Evolutionary conservation across 2,329 filamentous ascomycete genomes (phyloP), one percentile per base, ranked within the genome.

Genomic region (Piedraia hortae): DNA sequence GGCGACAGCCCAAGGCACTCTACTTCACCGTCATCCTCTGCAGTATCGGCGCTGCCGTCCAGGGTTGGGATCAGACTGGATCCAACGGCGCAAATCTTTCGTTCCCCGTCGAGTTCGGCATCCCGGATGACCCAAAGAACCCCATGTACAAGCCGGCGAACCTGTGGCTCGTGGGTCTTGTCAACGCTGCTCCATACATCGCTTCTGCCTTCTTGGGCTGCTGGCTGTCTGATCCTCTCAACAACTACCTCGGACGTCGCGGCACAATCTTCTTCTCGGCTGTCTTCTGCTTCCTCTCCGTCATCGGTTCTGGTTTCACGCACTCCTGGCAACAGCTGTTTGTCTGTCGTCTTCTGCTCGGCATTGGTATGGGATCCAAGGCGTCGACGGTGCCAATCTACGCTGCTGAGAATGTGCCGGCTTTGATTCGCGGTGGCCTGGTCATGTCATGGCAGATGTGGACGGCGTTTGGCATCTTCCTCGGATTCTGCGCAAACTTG

Each of bases 241-340:
- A 42, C 25, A 26, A 33, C 26, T 36, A 33, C 26, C 21, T 39
- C 13, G 39, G 39, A 11, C 36, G 47, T 14, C 38, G 45, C 3
- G 41, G 40, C 2, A 42, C 42, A 0, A 46, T 50, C 12, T 47
- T 48, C 25, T 15, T 48, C 26, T 36, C 39, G 4, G 45, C 42
- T 2, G 22, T 48, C 31, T 65, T 71, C 37, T 68, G 59, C 36
- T 47, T 74, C 14, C 54, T 70, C 38, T 54, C 69, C 2, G 62
- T 69, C 2, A 61, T 78, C 29, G 69, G 66, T n/a, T 63, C 59
- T 23, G 70, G 54, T 0, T 34, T 61, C 9, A 51, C 53, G 5
- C 60, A 66, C 30, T 59, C 43, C 16, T 72, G 50, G 50, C 31
- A 36, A 9, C 32, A 35, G 17, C 27, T 45, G 4, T 28, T 45